These are phyloP conservation scores for Trichophyton benhamiae DNA, from an alignment of 2,329 filamentous ascomycete species.

Conservation along the genomic window DNA sequence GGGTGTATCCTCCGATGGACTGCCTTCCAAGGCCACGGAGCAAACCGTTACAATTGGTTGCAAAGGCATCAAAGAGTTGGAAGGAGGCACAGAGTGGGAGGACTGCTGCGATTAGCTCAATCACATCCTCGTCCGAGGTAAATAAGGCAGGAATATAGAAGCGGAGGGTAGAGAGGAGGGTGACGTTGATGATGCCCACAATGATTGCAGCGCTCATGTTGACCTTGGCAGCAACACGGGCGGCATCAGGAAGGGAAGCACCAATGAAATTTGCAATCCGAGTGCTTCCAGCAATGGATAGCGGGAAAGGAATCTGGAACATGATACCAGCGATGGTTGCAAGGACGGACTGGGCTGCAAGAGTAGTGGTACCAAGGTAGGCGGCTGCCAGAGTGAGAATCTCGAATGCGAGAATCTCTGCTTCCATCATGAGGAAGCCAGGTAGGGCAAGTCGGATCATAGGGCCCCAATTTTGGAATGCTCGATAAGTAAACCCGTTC, in stretches of 20 bases:
- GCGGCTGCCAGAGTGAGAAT: slow-evolving; percentile 72
- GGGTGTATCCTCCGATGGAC: slow-evolving; percentile 79
- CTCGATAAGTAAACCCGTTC: slow-evolving; percentile 62
- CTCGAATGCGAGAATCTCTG: slow-evolving; percentile 88
- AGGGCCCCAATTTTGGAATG: slow-evolving; percentile 61
- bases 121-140: slow-evolving; percentile 59
- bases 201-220: slow-evolving; percentile 53
- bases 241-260: slow-evolving; percentile 66
- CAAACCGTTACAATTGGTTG: slow-evolving; percentile 69
- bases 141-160: slow-evolving; percentile 66
- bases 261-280: slow-evolving; percentile 87
- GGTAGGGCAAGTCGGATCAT: slow-evolving; percentile 84
- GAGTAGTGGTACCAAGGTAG: slow-evolving; percentile 62
- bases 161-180: slow-evolving; percentile 55
- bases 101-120: slow-evolving; percentile 53
- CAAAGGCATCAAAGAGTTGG: slow-evolving; percentile 76
- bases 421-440: slow-evolving; percentile 85
- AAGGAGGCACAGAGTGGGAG: slow-evolving; percentile 76
- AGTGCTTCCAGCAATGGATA: slow-evolving; percentile 78
- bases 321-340: slow-evolving; percentile 65
- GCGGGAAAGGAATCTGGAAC: slow-evolving; percentile 84
- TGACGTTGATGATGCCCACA: slow-evolving; percentile 69
- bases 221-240: slow-evolving; percentile 68
- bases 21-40: slow-evolving; percentile 79
- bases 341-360: slow-evolving; percentile 81